These are phyloP conservation scores for Zea mays DNA, from an alignment of 176 grass and related monocot genomes.

Conservation along the genomic window Zm-B73-REFERENCE-NAM-5.0 NC_050098.1:174912001-174912500, in stretches of 20 bases:
- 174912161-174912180: background rate
- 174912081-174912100: slow-evolving; percentile 93
- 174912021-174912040: slow-evolving; percentile 76
- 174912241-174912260: slow-evolving; percentile 75
- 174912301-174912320: slow-evolving; percentile 97
- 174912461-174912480: background rate
- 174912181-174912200: slow-evolving; percentile 64
- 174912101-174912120: slow-evolving; percentile 98
- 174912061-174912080: slow-evolving; percentile 91
- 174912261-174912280: slow-evolving; percentile 96
- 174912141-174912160: slow-evolving; percentile 7
- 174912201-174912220: slow-evolving; percentile 94
- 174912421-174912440: background rate
- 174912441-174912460: slow-evolving; percentile 17
- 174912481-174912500: background rate
- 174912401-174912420: slow-evolving; percentile 3
- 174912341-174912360: slow-evolving; percentile 23
- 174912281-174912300: slow-evolving; percentile 93
- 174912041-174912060: slow-evolving; percentile 92
- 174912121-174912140: slow-evolving; percentile 43
- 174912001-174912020: slow-evolving; percentile 87
- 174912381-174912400: background rate
- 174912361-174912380: slow-evolving; percentile 26
- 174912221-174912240: slow-evolving; percentile 78
- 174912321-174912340: slow-evolving; percentile 98